Percentiles rank a stretch among this genome's conserved stretches.
These are phyloP conservation scores for Trichoderma sp. DNA, from an alignment of 2,329 filamentous ascomycete species.

Conservation along the genomic window DNA sequence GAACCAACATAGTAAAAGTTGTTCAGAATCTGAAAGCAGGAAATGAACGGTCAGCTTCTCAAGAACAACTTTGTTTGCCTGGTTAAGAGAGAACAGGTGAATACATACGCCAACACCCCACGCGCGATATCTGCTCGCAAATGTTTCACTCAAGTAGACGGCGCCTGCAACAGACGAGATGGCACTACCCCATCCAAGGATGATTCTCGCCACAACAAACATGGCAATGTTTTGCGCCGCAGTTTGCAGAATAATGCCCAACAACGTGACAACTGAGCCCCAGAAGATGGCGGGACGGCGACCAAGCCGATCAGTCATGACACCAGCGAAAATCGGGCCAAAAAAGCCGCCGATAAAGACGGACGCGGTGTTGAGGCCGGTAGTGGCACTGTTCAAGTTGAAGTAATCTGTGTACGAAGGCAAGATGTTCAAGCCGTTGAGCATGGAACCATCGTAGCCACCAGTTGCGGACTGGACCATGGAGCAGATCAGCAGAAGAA, in stretches of 20 bases:
- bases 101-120: constrained; percentile 24
- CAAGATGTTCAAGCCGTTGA: constrained; percentile 60
- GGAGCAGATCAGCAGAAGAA: constrained; percentile 46
- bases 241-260: constrained; percentile 43
- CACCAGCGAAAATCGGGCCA: constrained; percentile 45
- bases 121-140: constrained; percentile 35
- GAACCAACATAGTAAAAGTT: constrained; percentile 41
- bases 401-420: constrained; percentile 59
- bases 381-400: constrained; percentile 52
- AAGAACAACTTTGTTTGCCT: neutral
- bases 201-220: constrained; percentile 55
- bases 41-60: neutral
- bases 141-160: constrained; percentile 53
- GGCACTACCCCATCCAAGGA: constrained; percentile 54
- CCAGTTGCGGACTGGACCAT: constrained; percentile 42
- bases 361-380: constrained; percentile 56
- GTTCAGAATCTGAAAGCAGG: constrained; percentile 26
- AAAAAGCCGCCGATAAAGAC: constrained; percentile 55
- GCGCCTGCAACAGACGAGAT: constrained; percentile 40
- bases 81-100: neutral
- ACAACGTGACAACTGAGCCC: constrained; percentile 41
- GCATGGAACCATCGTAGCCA: constrained; percentile 52
- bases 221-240: constrained; percentile 42
- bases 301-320: constrained; percentile 37
- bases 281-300: constrained; percentile 30